Base-by-base conservation (phyloP, 2,329 filamentous ascomycete genomes). In the Diaporthe sp. region DNA sequence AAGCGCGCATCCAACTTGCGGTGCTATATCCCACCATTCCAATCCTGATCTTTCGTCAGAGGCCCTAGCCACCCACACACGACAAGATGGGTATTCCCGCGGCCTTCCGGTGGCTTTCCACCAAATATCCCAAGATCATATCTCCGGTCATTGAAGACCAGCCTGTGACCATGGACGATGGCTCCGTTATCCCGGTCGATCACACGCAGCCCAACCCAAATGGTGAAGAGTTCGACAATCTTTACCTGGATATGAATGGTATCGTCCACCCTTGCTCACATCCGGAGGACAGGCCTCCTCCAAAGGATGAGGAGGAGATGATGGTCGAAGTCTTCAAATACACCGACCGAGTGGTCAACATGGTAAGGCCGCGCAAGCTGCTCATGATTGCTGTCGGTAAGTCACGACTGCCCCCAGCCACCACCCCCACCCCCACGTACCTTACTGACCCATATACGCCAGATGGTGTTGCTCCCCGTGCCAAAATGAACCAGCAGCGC, bases 401-500 rank as follows among this genome's bases (percentile, higher is more conserved):
- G 92, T 86, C 37, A 83, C 78, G n/a, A 34, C 71, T 39, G 44
- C 22, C 42, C 42, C 12, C 10, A 28, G 1, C n/a, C 25, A 4
- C 49, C 17, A 17, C 13, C 70, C 42, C 49, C 17, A 17, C 13
- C 70, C 42, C 63, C 61, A 13, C 63, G 61, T 39, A 75, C 20
- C 53, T 42, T 58, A 71, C 83, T 87, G 76, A 85, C 75, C 34
- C 60, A 13, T 47, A 47, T 57, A 77, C 22, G 55, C 5, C 51
- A 95, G 97, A 99, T 86, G 97, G 97, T 83, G 97, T 99, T 78
- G 97, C 97, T 6, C 97, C 97, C 63, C 94, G 97, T 84, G 97
- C 97, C 76, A 99, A 99, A 86, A 99, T 99, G 97, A 99, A 99
- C 84, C 97, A 99, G 84, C 97, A 99, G 86, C 95, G 97, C 77